Conservation (phyloP, 1,284 basidiomycete species). For the Boletus hoseneyae region DNA sequence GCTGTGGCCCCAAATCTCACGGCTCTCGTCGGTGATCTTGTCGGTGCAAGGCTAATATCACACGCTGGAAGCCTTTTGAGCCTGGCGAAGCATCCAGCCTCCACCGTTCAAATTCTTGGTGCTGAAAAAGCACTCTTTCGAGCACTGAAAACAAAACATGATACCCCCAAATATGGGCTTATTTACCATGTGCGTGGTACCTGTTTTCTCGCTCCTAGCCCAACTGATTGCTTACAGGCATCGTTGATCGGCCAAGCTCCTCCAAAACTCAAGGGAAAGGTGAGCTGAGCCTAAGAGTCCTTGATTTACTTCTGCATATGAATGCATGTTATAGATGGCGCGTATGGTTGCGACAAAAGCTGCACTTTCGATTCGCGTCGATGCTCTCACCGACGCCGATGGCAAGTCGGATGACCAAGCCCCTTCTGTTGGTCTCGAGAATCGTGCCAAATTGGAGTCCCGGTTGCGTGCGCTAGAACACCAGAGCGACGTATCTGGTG, state of each 20-base stretch:
- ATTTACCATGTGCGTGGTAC: conserved; percentile 83
- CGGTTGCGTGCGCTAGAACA: conserved; percentile 88
- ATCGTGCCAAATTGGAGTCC: conserved; percentile 93
- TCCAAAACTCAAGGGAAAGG: conserved; percentile 98
- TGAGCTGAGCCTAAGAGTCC: conserved; percentile 37
- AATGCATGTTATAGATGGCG: conserved; percentile 69
- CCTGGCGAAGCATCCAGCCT: conserved; percentile 95
- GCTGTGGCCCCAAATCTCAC: conserved; percentile 97
- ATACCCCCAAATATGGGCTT: conserved; percentile 97
- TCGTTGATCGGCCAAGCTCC: conserved; percentile 97
- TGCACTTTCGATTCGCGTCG: conserved; percentile 93
- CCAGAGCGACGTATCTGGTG: conserved; percentile 66
- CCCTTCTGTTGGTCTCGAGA: conserved; percentile 87
- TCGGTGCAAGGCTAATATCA: conserved; percentile 93
- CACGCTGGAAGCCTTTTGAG: conserved; percentile 95
- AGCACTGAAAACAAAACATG: conserved; percentile 97
- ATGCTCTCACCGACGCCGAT: conserved; percentile 91
- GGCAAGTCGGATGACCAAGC: conserved; percentile 82
- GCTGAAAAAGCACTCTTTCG: conserved; percentile 99
- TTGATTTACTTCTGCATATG: neutral
- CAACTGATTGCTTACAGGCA: conserved; percentile 47
- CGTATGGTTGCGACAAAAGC: conserved; percentile 99
- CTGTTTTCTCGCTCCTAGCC: conserved; percentile 1
- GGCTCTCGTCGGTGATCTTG: conserved; percentile 93
- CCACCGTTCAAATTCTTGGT: conserved; percentile 96